Conservation (phyloP, 495 filamentous ascomycete genomes). For the Aspergillus sparsus region DNA sequence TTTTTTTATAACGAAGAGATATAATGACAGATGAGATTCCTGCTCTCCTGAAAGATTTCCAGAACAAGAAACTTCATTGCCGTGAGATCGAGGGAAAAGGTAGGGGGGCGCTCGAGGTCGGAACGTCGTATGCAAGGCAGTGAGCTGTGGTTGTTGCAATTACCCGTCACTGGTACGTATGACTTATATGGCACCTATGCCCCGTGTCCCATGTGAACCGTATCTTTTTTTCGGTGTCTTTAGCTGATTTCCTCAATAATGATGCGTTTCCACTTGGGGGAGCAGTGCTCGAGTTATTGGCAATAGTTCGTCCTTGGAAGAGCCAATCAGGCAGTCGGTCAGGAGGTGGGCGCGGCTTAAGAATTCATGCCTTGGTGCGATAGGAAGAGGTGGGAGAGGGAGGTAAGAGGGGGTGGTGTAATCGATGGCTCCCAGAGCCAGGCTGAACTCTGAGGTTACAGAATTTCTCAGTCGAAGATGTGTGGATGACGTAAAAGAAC, state of each 20-base stretch:
- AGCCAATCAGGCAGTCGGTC: slow-evolving; percentile 7
- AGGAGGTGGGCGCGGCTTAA: background rate
- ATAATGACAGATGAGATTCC: slow-evolving; percentile 10
- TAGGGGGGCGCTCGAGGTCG: slow-evolving; percentile 2
- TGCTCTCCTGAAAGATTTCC: slow-evolving; percentile 13
- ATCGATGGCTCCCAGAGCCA: background rate
- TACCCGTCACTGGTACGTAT: background rate
- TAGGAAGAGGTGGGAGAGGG: slow-evolving; percentile 13
- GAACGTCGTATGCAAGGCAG: slow-evolving; percentile 8
- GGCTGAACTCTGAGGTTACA: background rate
- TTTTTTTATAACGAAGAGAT: background rate
- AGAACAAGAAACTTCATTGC: slow-evolving; percentile 24
- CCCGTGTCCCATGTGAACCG: background rate
- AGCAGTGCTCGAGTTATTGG: slow-evolving; percentile 14
- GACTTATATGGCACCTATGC: too few species aligned
- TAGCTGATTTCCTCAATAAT: background rate
- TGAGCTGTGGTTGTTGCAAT: background rate
- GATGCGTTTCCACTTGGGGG: slow-evolving; percentile 4
- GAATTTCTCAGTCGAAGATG: background rate
- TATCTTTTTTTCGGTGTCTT: slow-evolving; percentile 3
- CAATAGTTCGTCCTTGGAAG: slow-evolving; percentile 12
- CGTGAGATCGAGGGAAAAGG: background rate
- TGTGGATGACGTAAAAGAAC: slow-evolving; percentile 24
- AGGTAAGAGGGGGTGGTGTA: slow-evolving; percentile 1
- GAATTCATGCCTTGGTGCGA: slow-evolving; percentile 4